These are phyloP conservation scores for Gloeopeniophorella convolvens DNA, from an alignment of 768 basidiomycete genomes.

Conservation along the genomic window DNA sequence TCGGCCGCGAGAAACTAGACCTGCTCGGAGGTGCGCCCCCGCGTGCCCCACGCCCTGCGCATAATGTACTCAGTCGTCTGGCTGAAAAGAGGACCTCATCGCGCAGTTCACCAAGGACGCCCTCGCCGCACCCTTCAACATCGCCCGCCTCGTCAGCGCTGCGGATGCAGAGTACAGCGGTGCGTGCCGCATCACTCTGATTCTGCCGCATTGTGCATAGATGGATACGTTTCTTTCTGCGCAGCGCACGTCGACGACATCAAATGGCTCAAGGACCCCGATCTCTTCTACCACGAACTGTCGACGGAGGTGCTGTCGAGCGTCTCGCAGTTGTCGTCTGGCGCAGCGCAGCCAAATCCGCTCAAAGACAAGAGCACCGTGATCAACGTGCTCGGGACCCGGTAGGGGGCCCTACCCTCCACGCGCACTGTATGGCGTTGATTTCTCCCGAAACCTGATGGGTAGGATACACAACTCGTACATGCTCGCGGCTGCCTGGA, in stretches of 20 bases:
- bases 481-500: conserved; percentile 81
- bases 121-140: conserved; percentile 54
- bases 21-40: conserved; percentile 57
- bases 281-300: conserved; percentile 53
- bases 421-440: conserved; percentile 8
- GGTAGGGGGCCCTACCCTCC: conserved; percentile 13
- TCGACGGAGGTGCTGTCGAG: conserved; percentile 51
- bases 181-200: conserved; percentile 31
- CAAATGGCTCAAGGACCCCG: conserved; percentile 55
- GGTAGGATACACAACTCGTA: conserved; percentile 75
- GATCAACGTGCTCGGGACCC: conserved; percentile 19
- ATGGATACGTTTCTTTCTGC: not conserved
- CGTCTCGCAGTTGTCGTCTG: conserved; percentile 26
- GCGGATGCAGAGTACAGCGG: conserved; percentile 70
- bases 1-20: conserved; percentile 75
- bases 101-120: conserved; percentile 47
- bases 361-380: conserved; percentile 12
- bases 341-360: conserved; percentile 3
- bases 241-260: conserved; percentile 68
- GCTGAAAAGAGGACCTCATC: conserved; percentile 56
- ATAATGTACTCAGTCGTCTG: conserved; percentile 1
- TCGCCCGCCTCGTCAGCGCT: conserved; percentile 57
- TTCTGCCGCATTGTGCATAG: not conserved
- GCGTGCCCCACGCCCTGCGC: conserved; percentile 11
- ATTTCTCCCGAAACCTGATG: not conserved